Percentiles rank a stretch among this genome's conserved stretches.
These are phyloP conservation scores for Dictyostelium discoideum DNA, from an alignment of 78 protist genomes.

Conservation along the genomic window DNA sequence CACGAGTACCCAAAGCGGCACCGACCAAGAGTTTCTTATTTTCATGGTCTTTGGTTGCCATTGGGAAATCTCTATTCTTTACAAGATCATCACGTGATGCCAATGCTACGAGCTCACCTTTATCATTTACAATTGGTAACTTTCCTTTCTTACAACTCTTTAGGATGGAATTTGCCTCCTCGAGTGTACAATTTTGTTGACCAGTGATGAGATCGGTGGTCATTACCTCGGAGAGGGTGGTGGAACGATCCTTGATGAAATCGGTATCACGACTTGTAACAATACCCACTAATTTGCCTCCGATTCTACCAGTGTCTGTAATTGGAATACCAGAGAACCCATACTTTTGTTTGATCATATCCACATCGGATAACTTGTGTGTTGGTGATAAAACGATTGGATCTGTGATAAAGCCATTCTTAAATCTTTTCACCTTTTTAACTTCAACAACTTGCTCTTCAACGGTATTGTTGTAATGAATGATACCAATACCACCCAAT, in stretches of 20 bases:
- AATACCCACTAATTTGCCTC: conserved; percentile 91
- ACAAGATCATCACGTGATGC: conserved; percentile 90
- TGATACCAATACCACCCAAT: conserved; percentile 96
- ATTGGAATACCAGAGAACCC: conserved; percentile 96
- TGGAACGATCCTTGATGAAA: conserved; percentile 80
- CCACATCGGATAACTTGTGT: conserved; percentile 80
- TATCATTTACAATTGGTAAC: conserved; percentile 93
- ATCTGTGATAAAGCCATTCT: conserved; percentile 92
- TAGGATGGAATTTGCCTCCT: conserved; percentile 89
- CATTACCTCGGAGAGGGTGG: conserved; percentile 88
- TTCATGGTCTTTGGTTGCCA: conserved; percentile 76
- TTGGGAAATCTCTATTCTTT: conserved; percentile 89
- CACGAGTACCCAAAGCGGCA: conserved; percentile 89
- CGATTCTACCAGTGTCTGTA: conserved; percentile 84
- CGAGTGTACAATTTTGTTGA: conserved; percentile 76
- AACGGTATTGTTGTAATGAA: conserved; percentile 92
- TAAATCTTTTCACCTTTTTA: conserved; percentile 82
- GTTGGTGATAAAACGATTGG: conserved; percentile 89
- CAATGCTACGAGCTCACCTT: conserved; percentile 84
- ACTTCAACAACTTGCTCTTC: conserved; percentile 92
- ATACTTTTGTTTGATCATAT: conserved; percentile 80
- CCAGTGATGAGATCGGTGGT: conserved; percentile 71
- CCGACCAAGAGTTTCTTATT: conserved; percentile 87
- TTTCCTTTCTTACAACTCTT: conserved; percentile 81
- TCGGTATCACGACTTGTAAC: conserved; percentile 94